A percentile compares a stretch with the other conserved stretches of the same genome.
Evolutionary conservation across 768 basidiomycete genomes (phyloP).

Genomic region (Serendipita indica): DNA sequence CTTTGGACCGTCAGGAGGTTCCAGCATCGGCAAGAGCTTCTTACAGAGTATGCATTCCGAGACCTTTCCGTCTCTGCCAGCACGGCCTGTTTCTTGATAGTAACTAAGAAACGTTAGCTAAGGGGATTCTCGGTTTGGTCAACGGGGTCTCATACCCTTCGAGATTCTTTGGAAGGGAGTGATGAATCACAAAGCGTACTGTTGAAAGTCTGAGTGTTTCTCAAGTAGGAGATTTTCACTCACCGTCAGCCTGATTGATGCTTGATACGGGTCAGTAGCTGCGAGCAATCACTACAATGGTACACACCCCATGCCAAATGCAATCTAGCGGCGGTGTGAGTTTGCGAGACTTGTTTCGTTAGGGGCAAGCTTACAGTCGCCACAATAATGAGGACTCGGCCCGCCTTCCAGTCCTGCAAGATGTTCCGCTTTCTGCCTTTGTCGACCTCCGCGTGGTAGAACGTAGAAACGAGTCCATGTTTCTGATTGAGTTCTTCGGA

Average conservation of each 20-base stretch:
- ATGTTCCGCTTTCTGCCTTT: conserved; percentile 44
- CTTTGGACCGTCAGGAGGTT: no score
- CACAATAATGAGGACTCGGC: conserved; percentile 65
- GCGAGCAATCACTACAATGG: no score
- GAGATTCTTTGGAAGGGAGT: conserved; percentile 64
- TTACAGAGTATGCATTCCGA: conserved; percentile 81
- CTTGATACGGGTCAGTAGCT: no score
- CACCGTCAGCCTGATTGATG: conserved; percentile 50
- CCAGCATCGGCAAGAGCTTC: no score
- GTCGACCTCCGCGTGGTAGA: conserved; percentile 76
- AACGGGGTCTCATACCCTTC: conserved; percentile 56
- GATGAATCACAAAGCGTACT: conserved; percentile 91
- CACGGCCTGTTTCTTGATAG: conserved; percentile 94
- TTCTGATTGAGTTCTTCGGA: conserved; percentile 50
- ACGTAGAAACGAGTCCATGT: conserved; percentile 44
- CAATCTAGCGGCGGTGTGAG: conserved; percentile 56
- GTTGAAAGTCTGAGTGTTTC: no score
- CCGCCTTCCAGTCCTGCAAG: conserved; percentile 61
- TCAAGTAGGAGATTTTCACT: neutral
- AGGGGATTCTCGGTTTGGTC: no score
- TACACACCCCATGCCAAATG: conserved; percentile 85
- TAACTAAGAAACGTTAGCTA: conserved; percentile 36
- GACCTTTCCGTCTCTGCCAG: conserved; percentile 75
- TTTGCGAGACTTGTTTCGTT: no score
- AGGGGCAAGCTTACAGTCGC: conserved; percentile 52